Percentiles rank a stretch among this genome's conserved stretches.
Conservation (phyloP, 495 filamentous ascomycete species). For the Penicillium tannophilum region DNA sequence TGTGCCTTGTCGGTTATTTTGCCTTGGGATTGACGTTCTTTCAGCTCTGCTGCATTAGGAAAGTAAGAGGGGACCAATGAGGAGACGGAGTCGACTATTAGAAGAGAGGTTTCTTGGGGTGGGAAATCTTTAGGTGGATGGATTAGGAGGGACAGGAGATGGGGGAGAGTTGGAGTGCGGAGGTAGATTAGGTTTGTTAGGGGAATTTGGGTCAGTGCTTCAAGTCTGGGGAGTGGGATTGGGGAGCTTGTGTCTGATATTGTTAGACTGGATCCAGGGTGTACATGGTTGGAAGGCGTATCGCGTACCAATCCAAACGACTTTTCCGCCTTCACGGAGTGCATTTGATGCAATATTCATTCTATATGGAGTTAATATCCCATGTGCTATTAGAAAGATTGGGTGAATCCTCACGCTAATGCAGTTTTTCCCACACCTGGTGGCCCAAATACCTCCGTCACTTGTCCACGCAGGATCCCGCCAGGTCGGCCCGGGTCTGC, state of each 20-base stretch:
- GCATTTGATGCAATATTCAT: conserved; percentile 69
- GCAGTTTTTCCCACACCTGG: conserved; percentile 87
- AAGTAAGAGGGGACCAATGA: conserved; percentile 75
- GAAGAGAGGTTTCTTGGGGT: conserved; percentile 57
- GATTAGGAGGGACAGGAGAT: conserved; percentile 72
- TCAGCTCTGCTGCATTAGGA: conserved; percentile 50
- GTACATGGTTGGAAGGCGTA: background rate
- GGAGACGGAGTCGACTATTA: conserved; percentile 80
- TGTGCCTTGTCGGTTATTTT: conserved; percentile 39
- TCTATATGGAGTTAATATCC: conserved; percentile 38
- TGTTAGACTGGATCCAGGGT: background rate
- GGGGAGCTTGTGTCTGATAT: conserved; percentile 52
- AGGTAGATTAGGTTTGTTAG: conserved; percentile 47
- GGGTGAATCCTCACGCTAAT: conserved; percentile 60
- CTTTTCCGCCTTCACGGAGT: conserved; percentile 60
- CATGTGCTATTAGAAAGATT: background rate
- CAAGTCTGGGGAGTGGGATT: conserved; percentile 42
- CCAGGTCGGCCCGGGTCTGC: conserved; percentile 14
- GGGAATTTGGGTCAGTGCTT: conserved; percentile 32
- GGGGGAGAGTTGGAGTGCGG: conserved; percentile 61
- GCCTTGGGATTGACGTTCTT: conserved; percentile 31
- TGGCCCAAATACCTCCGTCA: conserved; percentile 89
- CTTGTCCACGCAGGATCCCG: conserved; percentile 69
- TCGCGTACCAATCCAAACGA: conserved; percentile 82
- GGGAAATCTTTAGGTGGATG: conserved; percentile 63